Base-by-base conservation (phyloP, 176 grass and related monocot species). In the Musa schizocarpa region DNA sequence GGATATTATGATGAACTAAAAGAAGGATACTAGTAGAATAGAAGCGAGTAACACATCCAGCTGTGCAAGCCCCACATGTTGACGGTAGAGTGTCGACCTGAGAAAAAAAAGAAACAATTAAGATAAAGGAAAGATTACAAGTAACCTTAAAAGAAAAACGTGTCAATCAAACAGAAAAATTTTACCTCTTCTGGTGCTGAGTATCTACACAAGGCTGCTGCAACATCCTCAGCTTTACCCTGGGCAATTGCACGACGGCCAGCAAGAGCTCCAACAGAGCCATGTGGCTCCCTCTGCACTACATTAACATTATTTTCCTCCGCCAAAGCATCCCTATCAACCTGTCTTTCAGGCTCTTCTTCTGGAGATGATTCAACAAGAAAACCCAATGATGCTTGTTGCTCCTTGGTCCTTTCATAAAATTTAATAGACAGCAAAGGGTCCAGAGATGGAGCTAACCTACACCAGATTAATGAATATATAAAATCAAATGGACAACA, bases 71-170 rank as follows among this genome's bases (percentile, higher is more conserved):
- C 51, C 88, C 86, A 80, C 90, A 93, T 52, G 86, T 87, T 69
- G 90, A 93, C 72, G 94, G 94, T 69, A 98, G 82, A 69, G 82
- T 93, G 53, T 93, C 90, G 73, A 98, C 94, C 94, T 98, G 87
- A 74, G 74, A 85, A 71, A 82, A 79, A 81, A 21, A 78, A 68
- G 79, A 77, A 20, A 6, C 68, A 3, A 50, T 52, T 11, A 50
- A 76, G 12, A 54, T 20, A 10, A 17, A 64, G 61, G 17, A 72
- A 53, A 54, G 3, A 34, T 24, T 26, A 11, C 71, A 48, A 43
- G 34, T 43, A 43, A 43, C 34, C 34, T 43, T 43, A 6, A 43
- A 43, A 43, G 11, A 50, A 71, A 23, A 65, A 54, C 10, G 11
- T 0, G 61, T 71, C 11, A 59, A 77, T 2, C n/a, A 43, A 65